Evolutionary conservation across 2,329 filamentous ascomycete genomes (phyloP).

Genomic region (Apiospora kogelbergensis): DNA sequence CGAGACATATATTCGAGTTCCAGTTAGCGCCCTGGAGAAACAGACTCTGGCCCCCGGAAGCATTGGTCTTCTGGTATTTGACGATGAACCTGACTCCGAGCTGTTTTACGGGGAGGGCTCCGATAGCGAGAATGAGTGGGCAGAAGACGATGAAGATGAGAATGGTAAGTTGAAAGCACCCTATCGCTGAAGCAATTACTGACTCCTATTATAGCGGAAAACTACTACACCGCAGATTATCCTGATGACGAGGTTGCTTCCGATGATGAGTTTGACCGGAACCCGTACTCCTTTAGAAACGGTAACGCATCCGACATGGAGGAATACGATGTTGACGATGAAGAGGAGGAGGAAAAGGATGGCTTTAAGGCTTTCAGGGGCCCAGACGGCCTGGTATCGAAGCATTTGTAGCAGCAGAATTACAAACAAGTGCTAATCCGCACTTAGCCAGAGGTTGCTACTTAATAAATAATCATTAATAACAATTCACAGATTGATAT

Average conservation of each 20-base stretch:
- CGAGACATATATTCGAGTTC: constrained; percentile 64
- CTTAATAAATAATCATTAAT: no score
- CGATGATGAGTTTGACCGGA: constrained; percentile 63
- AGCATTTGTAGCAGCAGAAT: constrained; percentile 21
- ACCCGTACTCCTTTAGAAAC: constrained; percentile 55
- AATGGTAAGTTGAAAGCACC: constrained; percentile 49
- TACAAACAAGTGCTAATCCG: no score
- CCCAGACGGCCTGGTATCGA: constrained; percentile 34
- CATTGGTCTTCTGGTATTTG: constrained; percentile 57
- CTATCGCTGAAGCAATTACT: not conserved
- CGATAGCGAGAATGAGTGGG: constrained; percentile 60
- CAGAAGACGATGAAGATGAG: constrained; percentile 63
- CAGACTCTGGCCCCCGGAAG: constrained; percentile 45
- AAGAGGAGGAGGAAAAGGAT: constrained; percentile 29
- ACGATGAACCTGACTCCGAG: constrained; percentile 57
- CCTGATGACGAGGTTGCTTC: constrained; percentile 76
- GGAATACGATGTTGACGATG: constrained; percentile 46
- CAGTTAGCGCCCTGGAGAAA: constrained; percentile 48
- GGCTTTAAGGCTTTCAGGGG: constrained; percentile 36
- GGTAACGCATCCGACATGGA: constrained; percentile 55
- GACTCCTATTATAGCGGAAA: constrained; percentile 55
- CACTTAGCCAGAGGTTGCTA: no score
- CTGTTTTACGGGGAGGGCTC: constrained; percentile 61
- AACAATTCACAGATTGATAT: no score
- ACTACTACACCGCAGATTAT: constrained; percentile 78